Conservation (phyloP, 257 asterid genomes). For the Thymus mandschuricus region DNA sequence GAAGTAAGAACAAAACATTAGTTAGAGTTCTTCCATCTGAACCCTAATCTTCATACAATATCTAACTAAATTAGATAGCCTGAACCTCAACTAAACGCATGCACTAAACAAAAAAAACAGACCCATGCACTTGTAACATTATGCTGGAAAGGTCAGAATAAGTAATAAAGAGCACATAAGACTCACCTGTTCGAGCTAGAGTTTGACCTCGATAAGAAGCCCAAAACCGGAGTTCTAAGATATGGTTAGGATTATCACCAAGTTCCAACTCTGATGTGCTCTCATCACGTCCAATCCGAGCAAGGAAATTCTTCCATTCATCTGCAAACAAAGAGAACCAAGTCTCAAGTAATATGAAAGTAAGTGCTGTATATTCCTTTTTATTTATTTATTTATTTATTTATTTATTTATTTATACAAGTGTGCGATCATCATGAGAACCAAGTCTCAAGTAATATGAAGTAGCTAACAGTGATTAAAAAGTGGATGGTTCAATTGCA, state of each 20-base stretch:
- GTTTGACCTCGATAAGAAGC: conserved; percentile 99
- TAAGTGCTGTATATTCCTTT: not conserved
- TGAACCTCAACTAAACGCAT: not conserved
- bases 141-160: conserved; percentile 3
- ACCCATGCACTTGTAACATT: conserved; percentile 14
- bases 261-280: conserved; percentile 74
- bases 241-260: conserved; percentile 75
- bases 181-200: conserved; percentile 88
- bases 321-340: conserved; percentile 48
- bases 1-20: no score
- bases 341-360: conserved; percentile 18
- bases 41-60: no score
- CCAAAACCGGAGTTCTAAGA: conserved; percentile 96
- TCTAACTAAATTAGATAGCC: not conserved
- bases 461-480: not conserved
- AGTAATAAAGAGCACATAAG: conserved; percentile 17
- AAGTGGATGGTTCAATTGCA: not conserved
- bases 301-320: conserved; percentile 96
- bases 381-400: not conserved
- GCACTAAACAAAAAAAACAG: conserved; percentile 2
- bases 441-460: not conserved
- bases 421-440: not conserved
- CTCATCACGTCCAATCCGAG: conserved; percentile 94
- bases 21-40: no score
- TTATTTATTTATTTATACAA: not conserved